Conservation (phyloP, 805 yeast species). For the Candida berthetii region DNA sequence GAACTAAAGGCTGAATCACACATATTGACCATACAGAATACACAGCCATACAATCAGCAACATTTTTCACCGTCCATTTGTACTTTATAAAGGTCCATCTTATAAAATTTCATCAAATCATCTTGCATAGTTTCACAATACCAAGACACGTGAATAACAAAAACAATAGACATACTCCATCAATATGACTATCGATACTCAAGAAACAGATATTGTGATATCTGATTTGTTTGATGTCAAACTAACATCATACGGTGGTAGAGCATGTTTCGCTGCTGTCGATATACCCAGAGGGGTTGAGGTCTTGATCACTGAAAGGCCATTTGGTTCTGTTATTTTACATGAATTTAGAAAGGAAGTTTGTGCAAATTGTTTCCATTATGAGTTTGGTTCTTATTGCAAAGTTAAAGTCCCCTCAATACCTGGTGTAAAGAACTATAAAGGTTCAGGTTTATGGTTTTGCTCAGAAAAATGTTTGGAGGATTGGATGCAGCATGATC, state of each 20-base stretch:
- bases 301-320: conserved; percentile 32
- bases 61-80: no score
- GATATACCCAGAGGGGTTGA: conserved; percentile 34
- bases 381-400: conserved; percentile 39
- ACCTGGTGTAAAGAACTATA: conserved; percentile 11
- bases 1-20: no score
- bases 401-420: conserved; percentile 28
- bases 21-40: no score
- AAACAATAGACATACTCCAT: no score
- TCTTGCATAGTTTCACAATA: no score
- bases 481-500: conserved; percentile 29
- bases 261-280: conserved; percentile 49
- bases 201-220: conserved; percentile 12
- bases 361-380: conserved; percentile 47
- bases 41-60: no score
- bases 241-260: conserved; percentile 49
- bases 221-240: conserved; percentile 28
- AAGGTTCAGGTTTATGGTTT: conserved; percentile 44
- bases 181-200: conserved; percentile 7
- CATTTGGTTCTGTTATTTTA: conserved; percentile 41
- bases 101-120: no score
- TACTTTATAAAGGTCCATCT: no score
- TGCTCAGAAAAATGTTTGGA: conserved; percentile 41
- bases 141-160: not conserved
- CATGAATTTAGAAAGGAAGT: conserved; percentile 58